These are phyloP conservation scores for Wickerhamiella domercqiae DNA, from an alignment of 805 yeast genomes.

Conservation along the genomic window DNA sequence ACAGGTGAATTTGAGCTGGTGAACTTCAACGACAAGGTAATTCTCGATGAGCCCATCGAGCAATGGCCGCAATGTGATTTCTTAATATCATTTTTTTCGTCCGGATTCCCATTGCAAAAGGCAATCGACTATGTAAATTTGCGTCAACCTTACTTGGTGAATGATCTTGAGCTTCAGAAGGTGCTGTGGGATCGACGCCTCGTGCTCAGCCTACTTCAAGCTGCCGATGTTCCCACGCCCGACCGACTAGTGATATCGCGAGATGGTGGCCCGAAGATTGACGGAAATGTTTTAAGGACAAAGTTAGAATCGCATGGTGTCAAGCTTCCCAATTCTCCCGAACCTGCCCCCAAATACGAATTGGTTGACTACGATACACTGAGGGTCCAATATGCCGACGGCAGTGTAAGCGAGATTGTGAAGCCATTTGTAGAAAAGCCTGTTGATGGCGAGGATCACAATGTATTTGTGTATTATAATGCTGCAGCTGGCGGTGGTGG, in stretches of 20 bases:
- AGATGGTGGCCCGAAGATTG: constrained; percentile 91
- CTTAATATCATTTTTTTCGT: constrained; percentile 81
- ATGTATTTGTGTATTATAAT: constrained; percentile 83
- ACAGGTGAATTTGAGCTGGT: constrained; percentile 94
- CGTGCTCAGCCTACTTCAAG: constrained; percentile 62
- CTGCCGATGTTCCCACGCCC: constrained; percentile 81
- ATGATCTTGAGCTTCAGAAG: constrained; percentile 82
- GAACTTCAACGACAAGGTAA: constrained; percentile 93
- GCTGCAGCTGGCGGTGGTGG: constrained; percentile 94
- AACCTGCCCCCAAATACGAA: constrained; percentile 53
- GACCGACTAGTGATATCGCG: constrained; percentile 74
- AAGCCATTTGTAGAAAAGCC: constrained; percentile 98
- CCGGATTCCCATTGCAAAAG: constrained; percentile 90
- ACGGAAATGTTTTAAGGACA: constrained; percentile 40
- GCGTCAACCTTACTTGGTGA: constrained; percentile 77
- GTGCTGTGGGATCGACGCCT: constrained; percentile 95
- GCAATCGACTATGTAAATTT: constrained; percentile 82
- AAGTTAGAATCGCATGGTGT: constrained; percentile 51
- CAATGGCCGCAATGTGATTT: constrained; percentile 99
- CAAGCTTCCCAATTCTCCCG: constrained; percentile 29
- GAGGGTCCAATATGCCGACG: constrained; percentile 43
- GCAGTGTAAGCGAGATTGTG: constrained; percentile 35
- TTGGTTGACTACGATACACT: constrained; percentile 82
- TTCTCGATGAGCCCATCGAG: constrained; percentile 80
- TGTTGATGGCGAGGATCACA: constrained; percentile 97